A percentile compares a stretch with the other conserved stretches of the same genome.
Conservation (phyloP, 495 filamentous ascomycete genomes). For the Aspergillus steynii region DNA sequence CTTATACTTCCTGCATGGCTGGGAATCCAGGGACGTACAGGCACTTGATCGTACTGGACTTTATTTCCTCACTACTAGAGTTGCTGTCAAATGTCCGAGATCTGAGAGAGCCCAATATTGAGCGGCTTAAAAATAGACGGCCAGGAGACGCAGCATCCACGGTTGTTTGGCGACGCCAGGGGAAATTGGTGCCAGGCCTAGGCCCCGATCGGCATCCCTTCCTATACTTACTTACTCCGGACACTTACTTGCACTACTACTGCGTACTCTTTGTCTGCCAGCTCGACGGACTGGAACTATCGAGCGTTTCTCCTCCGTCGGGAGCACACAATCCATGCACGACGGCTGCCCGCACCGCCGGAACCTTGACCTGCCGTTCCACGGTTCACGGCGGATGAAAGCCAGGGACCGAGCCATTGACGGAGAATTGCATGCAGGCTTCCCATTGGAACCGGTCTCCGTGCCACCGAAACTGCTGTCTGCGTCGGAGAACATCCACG, state of each 20-base stretch:
- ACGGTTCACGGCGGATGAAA: conserved; percentile 10
- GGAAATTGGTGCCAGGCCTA: conserved; percentile 1
- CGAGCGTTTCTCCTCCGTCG: neutral
- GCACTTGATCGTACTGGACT: no score
- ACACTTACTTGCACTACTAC: no score
- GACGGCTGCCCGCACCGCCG: conserved; percentile 11
- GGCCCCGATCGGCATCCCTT: conserved; percentile 3
- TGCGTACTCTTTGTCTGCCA: neutral
- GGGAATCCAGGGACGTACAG: no score
- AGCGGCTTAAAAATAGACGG: neutral
- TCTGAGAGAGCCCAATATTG: no score
- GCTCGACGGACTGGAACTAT: no score
- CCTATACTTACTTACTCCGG: no score
- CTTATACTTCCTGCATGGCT: no score
- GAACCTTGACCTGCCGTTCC: conserved; percentile 9
- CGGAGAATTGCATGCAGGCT: neutral
- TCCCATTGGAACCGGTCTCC: no score
- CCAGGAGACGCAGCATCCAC: neutral
- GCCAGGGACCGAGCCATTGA: conserved; percentile 3
- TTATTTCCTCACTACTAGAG: no score
- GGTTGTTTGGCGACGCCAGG: conserved; percentile 2
- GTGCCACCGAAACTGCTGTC: no score
- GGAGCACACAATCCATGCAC: neutral
- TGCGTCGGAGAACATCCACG: no score
- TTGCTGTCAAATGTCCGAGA: no score